These are phyloP conservation scores for Phoenix dactylifera DNA, from an alignment of 176 grass and related monocot genomes.

Conservation along the genomic window DNA sequence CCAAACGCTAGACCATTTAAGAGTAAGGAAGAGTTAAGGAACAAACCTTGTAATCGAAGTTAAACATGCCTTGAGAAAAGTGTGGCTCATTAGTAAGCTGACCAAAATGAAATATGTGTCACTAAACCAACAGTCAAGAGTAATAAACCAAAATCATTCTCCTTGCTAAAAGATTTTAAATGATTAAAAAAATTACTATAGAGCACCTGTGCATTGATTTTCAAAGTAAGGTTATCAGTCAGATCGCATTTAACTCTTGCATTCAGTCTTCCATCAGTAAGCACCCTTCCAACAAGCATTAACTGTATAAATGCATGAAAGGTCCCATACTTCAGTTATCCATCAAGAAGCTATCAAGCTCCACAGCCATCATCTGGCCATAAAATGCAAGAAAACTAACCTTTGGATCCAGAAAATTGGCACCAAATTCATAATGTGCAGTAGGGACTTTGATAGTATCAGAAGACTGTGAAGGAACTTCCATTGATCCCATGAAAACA, in stretches of 20 bases:
- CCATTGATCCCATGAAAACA: constrained; percentile 87
- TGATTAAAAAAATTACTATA: constrained; percentile 6
- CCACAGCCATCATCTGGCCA: background rate
- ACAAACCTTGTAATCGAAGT: constrained; percentile 97
- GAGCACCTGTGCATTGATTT: constrained; percentile 93
- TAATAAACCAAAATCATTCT: no score
- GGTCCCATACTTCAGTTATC: constrained; percentile 4
- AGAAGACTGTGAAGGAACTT: constrained; percentile 66
- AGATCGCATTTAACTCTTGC: constrained; percentile 96
- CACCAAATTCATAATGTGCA: constrained; percentile 94
- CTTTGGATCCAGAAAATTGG: constrained; percentile 96
- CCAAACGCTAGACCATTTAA: no score
- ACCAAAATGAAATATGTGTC: constrained; percentile 1
- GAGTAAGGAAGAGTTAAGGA: no score
- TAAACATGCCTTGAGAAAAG: constrained; percentile 99
- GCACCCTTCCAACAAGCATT: constrained; percentile 89
- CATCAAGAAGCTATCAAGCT: constrained; percentile 8
- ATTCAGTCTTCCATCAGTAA: constrained; percentile 94
- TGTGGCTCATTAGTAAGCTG: constrained; percentile 97
- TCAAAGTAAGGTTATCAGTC: constrained; percentile 67
- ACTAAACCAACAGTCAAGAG: no score
- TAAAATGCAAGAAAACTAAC: constrained; percentile 28
- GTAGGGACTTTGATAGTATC: constrained; percentile 87
- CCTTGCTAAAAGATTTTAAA: background rate
- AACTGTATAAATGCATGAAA: constrained; percentile 34